Evolutionary conservation across 2,329 filamentous ascomycete genomes (phyloP).

Genomic region (Calonectria hawksworthii): DNA sequence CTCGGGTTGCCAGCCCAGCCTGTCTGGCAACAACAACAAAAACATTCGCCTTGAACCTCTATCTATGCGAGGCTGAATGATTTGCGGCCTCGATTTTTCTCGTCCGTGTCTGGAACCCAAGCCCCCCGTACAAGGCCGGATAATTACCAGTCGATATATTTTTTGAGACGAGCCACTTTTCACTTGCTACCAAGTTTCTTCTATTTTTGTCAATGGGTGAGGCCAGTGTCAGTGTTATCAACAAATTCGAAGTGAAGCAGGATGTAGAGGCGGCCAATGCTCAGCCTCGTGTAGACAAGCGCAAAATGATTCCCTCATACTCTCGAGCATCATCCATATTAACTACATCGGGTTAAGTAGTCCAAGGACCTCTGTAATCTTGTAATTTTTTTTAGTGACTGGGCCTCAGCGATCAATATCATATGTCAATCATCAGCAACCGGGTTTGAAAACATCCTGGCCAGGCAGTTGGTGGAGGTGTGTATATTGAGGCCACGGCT

Average conservation of each 20-base stretch:
- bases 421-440: too few relatives aligned
- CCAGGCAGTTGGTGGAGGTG: not conserved
- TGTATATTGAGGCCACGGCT: not conserved
- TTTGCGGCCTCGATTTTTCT: not conserved
- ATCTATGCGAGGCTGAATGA: not conserved
- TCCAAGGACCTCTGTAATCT: not conserved
- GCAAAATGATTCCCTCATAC: not conserved
- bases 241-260: not conserved
- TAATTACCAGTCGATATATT: not conserved
- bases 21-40: not conserved
- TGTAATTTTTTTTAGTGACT: not conserved
- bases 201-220: not conserved
- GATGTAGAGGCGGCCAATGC: not conserved
- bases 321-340: not conserved
- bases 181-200: not conserved
- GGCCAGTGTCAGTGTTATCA: not conserved
- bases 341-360: not conserved
- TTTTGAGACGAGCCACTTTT: not conserved
- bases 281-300: conserved; percentile 4
- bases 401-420: not conserved
- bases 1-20: not conserved
- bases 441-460: not conserved
- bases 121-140: too few relatives aligned
- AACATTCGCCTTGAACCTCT: not conserved
- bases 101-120: not conserved